Evolutionary conservation across 1,284 basidiomycete genomes (phyloP).

Genomic region (Apiotrichum brassicae): DNA sequence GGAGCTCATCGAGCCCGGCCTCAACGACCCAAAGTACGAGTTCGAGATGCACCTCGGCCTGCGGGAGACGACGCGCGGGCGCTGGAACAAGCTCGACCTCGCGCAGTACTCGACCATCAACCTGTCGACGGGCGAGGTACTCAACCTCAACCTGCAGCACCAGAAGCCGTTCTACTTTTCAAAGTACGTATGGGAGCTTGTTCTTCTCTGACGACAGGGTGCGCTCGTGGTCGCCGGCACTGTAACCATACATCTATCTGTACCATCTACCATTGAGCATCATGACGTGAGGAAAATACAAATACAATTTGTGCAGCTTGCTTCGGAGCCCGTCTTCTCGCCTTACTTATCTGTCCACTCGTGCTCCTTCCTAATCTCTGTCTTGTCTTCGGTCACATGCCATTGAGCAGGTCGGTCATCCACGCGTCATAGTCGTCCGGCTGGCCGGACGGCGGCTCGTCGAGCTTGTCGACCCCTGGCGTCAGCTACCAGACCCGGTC

Average conservation of each 20-base stretch:
- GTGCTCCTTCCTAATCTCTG: not conserved
- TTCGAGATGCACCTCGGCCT: slow-evolving; percentile 79
- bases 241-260: not conserved
- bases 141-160: slow-evolving; percentile 67
- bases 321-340: too few relatives aligned
- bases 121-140: slow-evolving; percentile 64
- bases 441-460: not conserved
- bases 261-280: too few relatives aligned
- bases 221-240: slow-evolving; percentile 11
- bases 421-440: slow-evolving; percentile 5
- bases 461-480: not conserved
- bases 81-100: slow-evolving; percentile 82
- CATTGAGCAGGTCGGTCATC: slow-evolving; percentile 1
- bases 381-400: too few relatives aligned
- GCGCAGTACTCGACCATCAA: slow-evolving; percentile 67
- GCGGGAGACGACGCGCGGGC: slow-evolving; percentile 68
- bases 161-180: slow-evolving; percentile 90
- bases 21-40: slow-evolving; percentile 55
- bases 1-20: slow-evolving; percentile 41
- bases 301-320: too few relatives aligned
- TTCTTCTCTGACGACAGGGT: too few relatives aligned
- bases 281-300: too few relatives aligned
- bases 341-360: too few relatives aligned
- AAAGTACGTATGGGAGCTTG: slow-evolving; percentile 49
- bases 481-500: not conserved